Evolutionary conservation across 1,284 basidiomycete genomes (phyloP), one percentile per base, ranked within the genome.

Genomic region (Boletus semigastroideus): DNA sequence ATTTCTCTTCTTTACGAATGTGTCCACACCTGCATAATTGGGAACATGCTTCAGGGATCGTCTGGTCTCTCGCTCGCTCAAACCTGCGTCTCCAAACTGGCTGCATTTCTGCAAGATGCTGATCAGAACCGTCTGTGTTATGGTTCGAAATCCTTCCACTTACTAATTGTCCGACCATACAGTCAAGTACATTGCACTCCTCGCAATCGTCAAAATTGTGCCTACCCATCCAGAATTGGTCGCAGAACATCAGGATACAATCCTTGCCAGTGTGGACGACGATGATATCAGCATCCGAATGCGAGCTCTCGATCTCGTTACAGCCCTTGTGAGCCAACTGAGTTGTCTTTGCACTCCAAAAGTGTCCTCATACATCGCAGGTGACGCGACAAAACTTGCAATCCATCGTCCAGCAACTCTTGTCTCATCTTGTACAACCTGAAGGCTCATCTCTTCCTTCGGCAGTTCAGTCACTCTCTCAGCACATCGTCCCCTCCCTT

Each of bases 1-100:
- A 97, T 99, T 53, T 97, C 93, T 17, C 76, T 99, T 20, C 74
- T 99, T 9, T 99, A 99, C 70, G 97, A 99, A 74, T 99, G 96
- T 70, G 96, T 99, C 1, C 91, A 95, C 63, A 98, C 97, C 2
- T 96, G 94, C 64, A 98, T 99, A 62, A 94, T 92, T 13, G 96
- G 97, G 11, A 94, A 92, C 5, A 98, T 99, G 94, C 79, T 99
- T 9, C 86, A 89, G 57, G 89, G 88, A 2, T 60, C 81, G 46
- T 78, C 84, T 14, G 93, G 92, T n/a, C 82, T 92, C 61, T 77
- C 86, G 3, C 76, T 99, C 37, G 97, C 97, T 1, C 78, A 82
- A 55, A 86, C 86, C 7, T 99, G 96, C 63, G 90, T 97, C 42
- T 92, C 93, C 36, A 99, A 99, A 70, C 78, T 99, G 19, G 92